Base-by-base conservation (phyloP, 1,284 basidiomycete species). In the Phaffia rhodozyma region DNA sequence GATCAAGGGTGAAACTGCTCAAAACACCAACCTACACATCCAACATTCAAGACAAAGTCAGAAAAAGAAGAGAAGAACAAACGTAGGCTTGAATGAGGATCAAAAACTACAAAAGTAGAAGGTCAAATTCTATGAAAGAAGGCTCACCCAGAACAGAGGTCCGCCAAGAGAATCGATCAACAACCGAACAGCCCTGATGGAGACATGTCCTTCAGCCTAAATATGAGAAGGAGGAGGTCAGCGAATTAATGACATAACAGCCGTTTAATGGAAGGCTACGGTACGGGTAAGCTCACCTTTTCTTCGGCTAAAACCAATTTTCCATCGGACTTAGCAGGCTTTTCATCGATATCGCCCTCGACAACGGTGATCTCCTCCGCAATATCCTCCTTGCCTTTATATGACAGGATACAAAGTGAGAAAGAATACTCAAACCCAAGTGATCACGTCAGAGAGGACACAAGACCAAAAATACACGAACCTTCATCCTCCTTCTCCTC, bases 271-370 rank as follows among this genome's bases (percentile, higher is more conserved):
- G 16, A 7, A 11, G 2, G 13, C 2, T 11, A 43, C 38, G 13
- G 13, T 43, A 43, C 13, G 13, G 16, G 38, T 16, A 43, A 43
- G 38, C 38, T 43, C 16, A 16, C 38, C 60, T 83, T 78, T 72
- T 85, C 84, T 69, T 85, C 84, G 4, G 78, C 81, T 18, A 83
- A 75, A 43, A 84, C 77, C 2, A 85, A 74, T 68, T 82, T 81
- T 0, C 81, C 80, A 54, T 73, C 73, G 16, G 43, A 70, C 68
- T 74, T 75, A 7, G 70, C 68, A 43, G 66, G 66, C 29, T 63
- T 63, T 32, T 67, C 64, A 27, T 62, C 50, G 30, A 55, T 20
- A 16, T 56, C 38, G 23, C 38, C 64, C n/a, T 66, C 64, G 57
- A 66, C 55, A 13, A 20, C 56, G 3, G 56, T 60, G 16, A 66